Conservation (phyloP, 2,329 filamentous ascomycete genomes). For the Fusarium sp. region DNA sequence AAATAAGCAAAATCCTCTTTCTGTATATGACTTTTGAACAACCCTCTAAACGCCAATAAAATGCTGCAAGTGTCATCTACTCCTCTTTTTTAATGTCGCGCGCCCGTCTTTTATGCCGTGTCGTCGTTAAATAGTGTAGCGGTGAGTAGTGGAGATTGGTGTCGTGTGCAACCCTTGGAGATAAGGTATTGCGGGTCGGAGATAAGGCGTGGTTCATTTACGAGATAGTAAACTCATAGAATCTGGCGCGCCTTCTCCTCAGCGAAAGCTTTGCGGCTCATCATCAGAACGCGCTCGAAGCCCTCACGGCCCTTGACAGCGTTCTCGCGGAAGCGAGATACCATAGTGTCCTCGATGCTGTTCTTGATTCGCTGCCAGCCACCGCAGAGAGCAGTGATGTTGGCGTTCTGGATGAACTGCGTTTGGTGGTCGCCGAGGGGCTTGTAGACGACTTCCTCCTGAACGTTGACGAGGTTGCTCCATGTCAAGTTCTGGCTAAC, state of each 20-base stretch:
- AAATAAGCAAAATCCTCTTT: slow-evolving; percentile 19
- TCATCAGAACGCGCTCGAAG: slow-evolving; percentile 93
- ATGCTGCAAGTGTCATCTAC: slow-evolving; percentile 35
- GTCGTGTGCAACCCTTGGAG: slow-evolving; percentile 22
- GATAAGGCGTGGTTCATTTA: slow-evolving; percentile 6
- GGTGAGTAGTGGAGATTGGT: slow-evolving; percentile 41
- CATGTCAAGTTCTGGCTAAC: slow-evolving; percentile 94
- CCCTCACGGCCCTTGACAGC: slow-evolving; percentile 90
- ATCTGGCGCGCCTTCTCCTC: slow-evolving; percentile 77
- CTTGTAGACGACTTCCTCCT: slow-evolving; percentile 90
- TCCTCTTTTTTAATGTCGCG: slow-evolving; percentile 29
- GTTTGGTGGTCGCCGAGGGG: slow-evolving; percentile 71
- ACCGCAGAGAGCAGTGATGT: slow-evolving; percentile 93
- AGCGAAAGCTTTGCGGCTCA: slow-evolving; percentile 90
- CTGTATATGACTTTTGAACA: slow-evolving; percentile 29
- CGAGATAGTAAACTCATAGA: slow-evolving; percentile 24
- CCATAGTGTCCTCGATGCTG: slow-evolving; percentile 91
- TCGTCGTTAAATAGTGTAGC: slow-evolving; percentile 35
- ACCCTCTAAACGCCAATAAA: slow-evolving; percentile 41
- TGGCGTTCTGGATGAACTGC: slow-evolving; percentile 86
- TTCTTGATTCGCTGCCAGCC: slow-evolving; percentile 98
- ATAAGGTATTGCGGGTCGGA: slow-evolving; percentile 6
- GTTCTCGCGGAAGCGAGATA: slow-evolving; percentile 91
- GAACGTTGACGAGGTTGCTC: slow-evolving; percentile 88
- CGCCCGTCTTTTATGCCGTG: slow-evolving; percentile 37